These are phyloP conservation scores for Solanum acaule DNA, from an alignment of 257 asterid genomes.

Conservation along the genomic window DNA sequence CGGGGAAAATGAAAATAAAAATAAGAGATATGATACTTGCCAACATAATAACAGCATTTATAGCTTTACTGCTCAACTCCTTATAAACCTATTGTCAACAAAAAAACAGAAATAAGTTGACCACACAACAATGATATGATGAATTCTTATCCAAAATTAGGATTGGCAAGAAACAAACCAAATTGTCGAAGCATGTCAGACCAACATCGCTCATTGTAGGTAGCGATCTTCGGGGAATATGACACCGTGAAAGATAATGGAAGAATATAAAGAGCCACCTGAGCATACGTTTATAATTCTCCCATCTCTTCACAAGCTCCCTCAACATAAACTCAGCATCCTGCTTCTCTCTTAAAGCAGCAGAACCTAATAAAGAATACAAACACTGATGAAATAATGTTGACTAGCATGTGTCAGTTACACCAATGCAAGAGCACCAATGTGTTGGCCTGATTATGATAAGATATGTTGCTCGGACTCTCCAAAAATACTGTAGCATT, in stretches of 20 bases:
- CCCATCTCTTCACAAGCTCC: conserved; percentile 44
- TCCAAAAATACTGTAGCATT: not conserved
- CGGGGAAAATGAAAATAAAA: not conserved
- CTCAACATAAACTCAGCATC: conserved; percentile 34
- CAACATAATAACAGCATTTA: conserved; percentile 33
- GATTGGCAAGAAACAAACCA: conserved; percentile 11
- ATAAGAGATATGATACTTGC: conserved; percentile 5
- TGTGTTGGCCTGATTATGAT: not conserved
- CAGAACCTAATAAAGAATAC: conserved; percentile 20
- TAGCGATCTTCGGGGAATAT: conserved; percentile 13
- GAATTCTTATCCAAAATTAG: not conserved
- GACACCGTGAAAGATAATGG: not conserved
- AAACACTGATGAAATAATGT: not conserved
- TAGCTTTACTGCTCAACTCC: conserved; percentile 24
- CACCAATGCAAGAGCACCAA: too few species aligned
- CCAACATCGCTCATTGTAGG: conserved; percentile 28
- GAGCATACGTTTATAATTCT: conserved; percentile 28
- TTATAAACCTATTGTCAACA: conserved; percentile 23
- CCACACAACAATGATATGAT: not conserved
- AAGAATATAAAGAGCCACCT: not conserved
- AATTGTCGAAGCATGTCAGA: conserved; percentile 22
- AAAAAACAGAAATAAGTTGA: not conserved
- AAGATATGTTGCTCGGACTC: not conserved
- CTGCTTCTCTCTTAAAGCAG: conserved; percentile 30
- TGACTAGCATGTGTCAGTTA: too few species aligned